Evolutionary conservation across 2,329 filamentous ascomycete species (phyloP).

Genomic region (Herpotrichia juniperi): DNA sequence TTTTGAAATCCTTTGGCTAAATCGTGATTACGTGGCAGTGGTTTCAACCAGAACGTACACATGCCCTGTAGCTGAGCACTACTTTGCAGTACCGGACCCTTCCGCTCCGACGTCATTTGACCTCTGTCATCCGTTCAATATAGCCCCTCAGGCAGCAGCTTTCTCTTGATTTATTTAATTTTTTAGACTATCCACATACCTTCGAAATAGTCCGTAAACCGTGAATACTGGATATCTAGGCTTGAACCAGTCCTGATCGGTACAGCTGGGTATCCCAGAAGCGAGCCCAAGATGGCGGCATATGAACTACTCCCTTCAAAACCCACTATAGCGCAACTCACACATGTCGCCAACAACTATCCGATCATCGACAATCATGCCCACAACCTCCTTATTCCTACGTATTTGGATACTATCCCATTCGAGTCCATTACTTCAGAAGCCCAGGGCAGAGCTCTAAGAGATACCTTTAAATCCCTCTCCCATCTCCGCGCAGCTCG

Average conservation of each 20-base stretch:
- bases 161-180: neutral
- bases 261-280: neutral
- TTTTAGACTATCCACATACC: neutral
- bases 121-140: neutral
- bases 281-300: constrained; percentile 25
- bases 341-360: constrained; percentile 40
- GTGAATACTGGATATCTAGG: too few relatives aligned
- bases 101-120: constrained; percentile 2
- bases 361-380: constrained; percentile 78
- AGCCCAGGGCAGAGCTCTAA: constrained; percentile 71
- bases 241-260: too few relatives aligned
- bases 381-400: constrained; percentile 68
- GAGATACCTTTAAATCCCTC: constrained; percentile 66
- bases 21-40: neutral
- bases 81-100: neutral
- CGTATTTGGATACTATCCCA: constrained; percentile 56
- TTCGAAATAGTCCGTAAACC: neutral
- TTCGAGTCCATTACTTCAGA: constrained; percentile 73
- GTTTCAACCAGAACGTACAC: neutral
- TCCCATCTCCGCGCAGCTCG: constrained; percentile 72
- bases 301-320: constrained; percentile 8
- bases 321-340: constrained; percentile 38
- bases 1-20: neutral
- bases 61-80: neutral
- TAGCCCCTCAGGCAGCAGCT: neutral